Evolutionary conservation across 2,329 filamentous ascomycete species (phyloP), one percentile per base, ranked within the genome.

Genomic region (Fulvia fulva): DNA sequence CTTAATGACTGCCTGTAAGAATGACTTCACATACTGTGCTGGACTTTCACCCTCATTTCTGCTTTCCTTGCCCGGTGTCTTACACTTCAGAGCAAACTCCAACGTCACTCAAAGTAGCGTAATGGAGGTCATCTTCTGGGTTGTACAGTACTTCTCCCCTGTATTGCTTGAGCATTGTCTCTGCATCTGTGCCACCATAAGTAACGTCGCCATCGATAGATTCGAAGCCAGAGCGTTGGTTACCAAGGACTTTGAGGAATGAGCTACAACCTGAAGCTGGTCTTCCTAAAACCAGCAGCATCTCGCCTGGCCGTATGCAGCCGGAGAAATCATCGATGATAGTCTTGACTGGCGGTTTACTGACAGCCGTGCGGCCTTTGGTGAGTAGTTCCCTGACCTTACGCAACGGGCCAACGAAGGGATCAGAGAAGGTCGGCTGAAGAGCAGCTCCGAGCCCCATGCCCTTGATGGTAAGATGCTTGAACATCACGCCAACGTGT

Each of bases 131-230:
- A 34, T 89, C 86, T 72, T 93, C 90, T 58, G 89, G 88, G 0
- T 88, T 91, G 75, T 93, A 94, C 71, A 94, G 91, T 62, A 88
- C 88, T 74, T 94, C 90, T 64, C 90, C 90, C 21, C 88, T 86
- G 75, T 93, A 91, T 59, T 83, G 79, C 12, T 83, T 83, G 74
- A 89, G 84, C 88, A 94, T 92, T 69, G 90, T 83, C 68, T 88
- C 76, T 57, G 88, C 81, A 26, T 53, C 51, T n/a, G 51, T 53
- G n/a, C 51, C 51, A 21, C 51, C 51, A 28, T 53, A 53, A 4
- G n/a, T 14, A 9, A 53, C 51, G 9, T 53, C 51, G 21, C 51
- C 51, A 25, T 53, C 51, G 21, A 53, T 44, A 14, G 51, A 53
- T 23, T 53, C 51, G 23, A 23, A 53, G 14, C 51, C 51, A 44